These are phyloP conservation scores for Abrus pulchellus DNA, from an alignment of 306 rosid genomes.

Conservation along the genomic window DNA sequence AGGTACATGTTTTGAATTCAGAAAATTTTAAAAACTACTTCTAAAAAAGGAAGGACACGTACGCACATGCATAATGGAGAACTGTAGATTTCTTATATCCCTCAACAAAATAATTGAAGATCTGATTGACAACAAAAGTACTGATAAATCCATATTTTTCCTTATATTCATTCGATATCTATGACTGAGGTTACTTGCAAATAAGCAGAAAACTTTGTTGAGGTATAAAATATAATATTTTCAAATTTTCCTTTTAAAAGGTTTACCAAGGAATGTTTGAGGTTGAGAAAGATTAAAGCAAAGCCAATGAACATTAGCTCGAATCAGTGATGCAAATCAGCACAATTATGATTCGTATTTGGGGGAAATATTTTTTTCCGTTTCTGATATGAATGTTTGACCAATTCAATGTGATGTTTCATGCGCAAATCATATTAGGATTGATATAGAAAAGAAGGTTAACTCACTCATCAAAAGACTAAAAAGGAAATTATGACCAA, in stretches of 20 bases:
- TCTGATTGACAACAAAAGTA: too few species aligned
- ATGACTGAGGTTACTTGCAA: background rate
- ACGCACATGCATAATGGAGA: too few species aligned
- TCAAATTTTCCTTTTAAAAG: background rate
- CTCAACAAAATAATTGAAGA: too few species aligned
- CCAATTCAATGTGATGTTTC: constrained; percentile 31
- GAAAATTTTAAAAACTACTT: too few species aligned
- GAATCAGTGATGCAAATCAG: constrained; percentile 41
- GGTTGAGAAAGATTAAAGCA: constrained; percentile 30
- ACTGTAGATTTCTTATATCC: too few species aligned
- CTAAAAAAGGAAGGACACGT: too few species aligned
- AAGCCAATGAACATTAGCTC: constrained; percentile 19
- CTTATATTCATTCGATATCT: background rate
- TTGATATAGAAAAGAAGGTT: constrained; percentile 19
- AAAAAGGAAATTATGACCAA: constrained; percentile 46
- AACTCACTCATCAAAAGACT: constrained; percentile 27
- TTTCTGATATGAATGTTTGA: constrained; percentile 24
- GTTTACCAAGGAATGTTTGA: constrained; percentile 3
- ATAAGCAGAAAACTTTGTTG: background rate
- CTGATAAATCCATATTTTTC: too few species aligned
- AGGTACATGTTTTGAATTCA: too few species aligned
- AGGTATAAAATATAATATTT: background rate
- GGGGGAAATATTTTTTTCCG: constrained; percentile 1
- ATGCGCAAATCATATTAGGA: constrained; percentile 42
- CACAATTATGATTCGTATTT: constrained; percentile 41